Evolutionary conservation across 805 yeast species (phyloP).

Genomic region (Kazachstania bromeliacearum): DNA sequence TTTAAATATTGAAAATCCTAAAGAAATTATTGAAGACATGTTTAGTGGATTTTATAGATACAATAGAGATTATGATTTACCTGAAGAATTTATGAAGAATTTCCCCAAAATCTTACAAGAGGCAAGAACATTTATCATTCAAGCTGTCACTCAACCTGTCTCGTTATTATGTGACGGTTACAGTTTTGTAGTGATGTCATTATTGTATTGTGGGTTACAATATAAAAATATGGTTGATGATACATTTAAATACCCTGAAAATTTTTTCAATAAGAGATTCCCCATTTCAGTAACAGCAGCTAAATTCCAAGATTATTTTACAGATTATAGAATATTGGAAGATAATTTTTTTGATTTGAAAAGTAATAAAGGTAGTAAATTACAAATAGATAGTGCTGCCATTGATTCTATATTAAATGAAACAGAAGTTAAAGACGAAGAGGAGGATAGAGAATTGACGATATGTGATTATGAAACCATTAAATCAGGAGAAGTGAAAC

Average conservation of each 20-base stretch:
- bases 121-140: constrained; percentile 27
- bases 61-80: constrained; percentile 23
- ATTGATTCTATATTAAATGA: constrained; percentile 17
- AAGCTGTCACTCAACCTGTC: constrained; percentile 31
- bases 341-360: constrained; percentile 28
- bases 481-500: constrained; percentile 24
- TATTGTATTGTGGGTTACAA: constrained; percentile 26
- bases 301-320: constrained; percentile 18
- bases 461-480: constrained; percentile 20
- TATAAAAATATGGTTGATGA: constrained; percentile 21
- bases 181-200: constrained; percentile 22
- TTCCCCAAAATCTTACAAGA: constrained; percentile 29
- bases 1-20: constrained; percentile 27
- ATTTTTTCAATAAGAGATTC: constrained; percentile 26
- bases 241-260: constrained; percentile 23
- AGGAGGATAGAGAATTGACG: background rate
- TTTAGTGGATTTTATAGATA: constrained; percentile 27
- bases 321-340: constrained; percentile 25
- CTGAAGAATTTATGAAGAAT: constrained; percentile 19
- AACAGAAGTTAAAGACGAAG: background rate
- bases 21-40: constrained; percentile 28
- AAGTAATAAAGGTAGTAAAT: constrained; percentile 27
- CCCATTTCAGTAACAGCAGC: constrained; percentile 16
- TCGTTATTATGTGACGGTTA: constrained; percentile 28
- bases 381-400: constrained; percentile 19